Base-by-base conservation (phyloP, 176 grass and related monocot species). In the Oryza glumipatula region DNA sequence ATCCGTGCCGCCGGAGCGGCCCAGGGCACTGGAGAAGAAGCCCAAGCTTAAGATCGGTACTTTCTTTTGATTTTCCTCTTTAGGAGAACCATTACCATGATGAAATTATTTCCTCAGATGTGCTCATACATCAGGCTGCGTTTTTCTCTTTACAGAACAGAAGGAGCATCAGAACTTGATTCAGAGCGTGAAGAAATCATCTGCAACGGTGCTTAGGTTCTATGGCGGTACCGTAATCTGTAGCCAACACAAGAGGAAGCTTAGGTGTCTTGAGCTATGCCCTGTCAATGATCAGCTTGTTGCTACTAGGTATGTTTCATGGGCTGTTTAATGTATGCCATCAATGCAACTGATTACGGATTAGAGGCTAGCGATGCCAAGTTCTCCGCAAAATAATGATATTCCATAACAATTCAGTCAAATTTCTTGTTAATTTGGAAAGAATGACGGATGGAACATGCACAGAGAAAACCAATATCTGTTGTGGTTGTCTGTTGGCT, bases 251-350 rank as follows among this genome's bases (percentile, higher is more conserved):
- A 99, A 91, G 80, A 88, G 96, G 81, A 99, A 99, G 68, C 64
- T 96, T 75, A 89, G 96, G 76, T 92, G 96, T 82, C 96, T 99
- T 68, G 91, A 94, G 84, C 84, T 99, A 11, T 92, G 96, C 65
- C 96, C 90, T 44, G 83, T 61, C 48, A 96, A 96, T 86, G 91
- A 99, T 79, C 88, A 91, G 72, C 93, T 99, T 22, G 88, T 96
- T 73, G 82, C 92, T 88, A 99, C 93, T 75, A 99, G 89, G 96
- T 99, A 86, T 48, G 61, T 1, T 85, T 41, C 15, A 52, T 10
- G 1, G 11, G 63, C 72, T 63, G 7, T 75, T 24, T 63, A 89
- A 16, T 65, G 5, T 30, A 52, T 61, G 33, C 24, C 0, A 41
- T 71, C 61, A 73, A 87, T 76, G 30, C 32, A 22, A 43, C 69